A percentile compares a stretch with the other conserved stretches of the same genome.
phyloP scores from a whole-genome alignment of 495 filamentous ascomycete species.

The Penicillium soppii region DNA sequence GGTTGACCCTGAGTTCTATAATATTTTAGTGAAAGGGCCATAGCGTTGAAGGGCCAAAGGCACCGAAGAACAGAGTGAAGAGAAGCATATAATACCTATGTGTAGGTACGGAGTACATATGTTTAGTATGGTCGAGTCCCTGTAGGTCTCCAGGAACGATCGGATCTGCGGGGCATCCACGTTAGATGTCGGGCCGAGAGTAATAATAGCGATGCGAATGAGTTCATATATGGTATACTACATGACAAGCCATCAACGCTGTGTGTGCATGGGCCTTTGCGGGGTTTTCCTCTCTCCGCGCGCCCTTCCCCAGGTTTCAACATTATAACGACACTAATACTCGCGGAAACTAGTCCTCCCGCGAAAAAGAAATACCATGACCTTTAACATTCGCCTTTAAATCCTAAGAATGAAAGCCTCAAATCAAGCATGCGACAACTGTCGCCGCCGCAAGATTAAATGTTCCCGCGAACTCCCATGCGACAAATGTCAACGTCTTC shows the following conservation, averaged over 20 bases:
- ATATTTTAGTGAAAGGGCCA: too few relatives aligned
- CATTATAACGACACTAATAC: not conserved
- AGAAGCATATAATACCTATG: too few relatives aligned
- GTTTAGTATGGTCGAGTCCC: too few relatives aligned
- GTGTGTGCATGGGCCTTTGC: slow-evolving; percentile 23
- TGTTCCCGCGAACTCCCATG: slow-evolving; percentile 44
- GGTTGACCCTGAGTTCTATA: too few relatives aligned
- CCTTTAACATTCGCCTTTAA: too few relatives aligned
- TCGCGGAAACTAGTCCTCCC: not conserved
- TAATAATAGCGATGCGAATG: not conserved
- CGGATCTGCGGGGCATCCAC: not conserved
- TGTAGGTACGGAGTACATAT: too few relatives aligned
- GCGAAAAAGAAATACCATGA: too few relatives aligned
- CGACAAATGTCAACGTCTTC: slow-evolving; percentile 46
- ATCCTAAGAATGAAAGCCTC: slow-evolving; percentile 21
- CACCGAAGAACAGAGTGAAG: too few relatives aligned
- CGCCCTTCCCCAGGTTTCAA: slow-evolving; percentile 23
- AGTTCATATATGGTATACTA: not conserved
- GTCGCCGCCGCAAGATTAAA: slow-evolving; percentile 47
- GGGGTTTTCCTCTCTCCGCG: slow-evolving; percentile 15
- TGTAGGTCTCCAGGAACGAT: not conserved
- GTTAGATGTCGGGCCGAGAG: slow-evolving; percentile 3
- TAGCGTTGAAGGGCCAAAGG: too few relatives aligned
- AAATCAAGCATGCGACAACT: slow-evolving; percentile 49
- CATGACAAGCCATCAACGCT: too few relatives aligned